Percentiles rank a stretch among this genome's conserved stretches.
Evolutionary conservation across 2,329 filamentous ascomycete genomes (phyloP).

Genomic region (Fusarium sp.): DNA sequence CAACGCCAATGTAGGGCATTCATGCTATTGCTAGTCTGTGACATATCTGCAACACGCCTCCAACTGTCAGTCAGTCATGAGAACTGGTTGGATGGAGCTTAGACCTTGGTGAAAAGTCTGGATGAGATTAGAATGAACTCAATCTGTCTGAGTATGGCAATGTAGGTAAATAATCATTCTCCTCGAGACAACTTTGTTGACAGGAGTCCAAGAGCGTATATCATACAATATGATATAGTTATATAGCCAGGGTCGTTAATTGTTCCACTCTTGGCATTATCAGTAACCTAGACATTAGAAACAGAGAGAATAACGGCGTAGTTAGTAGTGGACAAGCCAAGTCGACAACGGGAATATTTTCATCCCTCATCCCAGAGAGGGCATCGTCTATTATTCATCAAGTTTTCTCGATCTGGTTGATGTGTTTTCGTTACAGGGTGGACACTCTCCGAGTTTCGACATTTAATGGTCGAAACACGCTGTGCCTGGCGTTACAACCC

Average conservation of each 20-base stretch:
- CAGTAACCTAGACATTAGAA: constrained; percentile 7
- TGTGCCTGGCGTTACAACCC: constrained; percentile 32
- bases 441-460: constrained; percentile 38
- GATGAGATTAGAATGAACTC: not conserved
- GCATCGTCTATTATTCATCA: constrained; percentile 5
- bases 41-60: constrained; percentile 31
- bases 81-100: constrained; percentile 1
- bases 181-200: not conserved
- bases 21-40: constrained; percentile 21
- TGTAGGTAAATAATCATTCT: not conserved
- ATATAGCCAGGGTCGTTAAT: not conserved
- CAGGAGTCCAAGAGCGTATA: not conserved
- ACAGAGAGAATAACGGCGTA: not conserved
- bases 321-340: not conserved
- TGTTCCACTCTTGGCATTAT: constrained; percentile 13
- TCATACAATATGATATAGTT: constrained; percentile 1
- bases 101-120: constrained; percentile 1
- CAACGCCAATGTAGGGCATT: constrained; percentile 24
- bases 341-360: not conserved
- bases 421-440: constrained; percentile 22
- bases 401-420: not conserved
- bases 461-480: constrained; percentile 42
- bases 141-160: not conserved
- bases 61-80: constrained; percentile 1
- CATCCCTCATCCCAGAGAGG: not conserved